Percentiles rank a stretch among this genome's conserved stretches.
phyloP scores from a whole-genome alignment of 805 yeast species.

The Alloascoidea africana region DNA sequence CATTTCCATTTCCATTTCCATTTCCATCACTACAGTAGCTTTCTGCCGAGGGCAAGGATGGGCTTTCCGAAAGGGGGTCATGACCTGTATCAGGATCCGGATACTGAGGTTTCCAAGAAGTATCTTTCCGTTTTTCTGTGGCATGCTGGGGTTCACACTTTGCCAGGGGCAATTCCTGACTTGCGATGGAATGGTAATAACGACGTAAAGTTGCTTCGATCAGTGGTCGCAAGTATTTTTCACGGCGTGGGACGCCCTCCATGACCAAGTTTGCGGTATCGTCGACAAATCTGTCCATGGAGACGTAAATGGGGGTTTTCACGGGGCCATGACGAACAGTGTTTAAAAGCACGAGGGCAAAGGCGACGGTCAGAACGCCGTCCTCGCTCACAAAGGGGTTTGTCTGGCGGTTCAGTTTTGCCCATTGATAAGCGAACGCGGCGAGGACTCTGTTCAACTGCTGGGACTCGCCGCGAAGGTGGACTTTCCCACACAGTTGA shows the following conservation, averaged over 20 bases:
- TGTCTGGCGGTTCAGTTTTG: conserved; percentile 25
- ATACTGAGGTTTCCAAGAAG: too few relatives aligned
- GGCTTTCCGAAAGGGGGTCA: too few relatives aligned
- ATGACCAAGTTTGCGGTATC: conserved; percentile 31
- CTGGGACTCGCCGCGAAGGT: conserved; percentile 71
- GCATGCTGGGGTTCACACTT: too few relatives aligned
- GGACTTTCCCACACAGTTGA: conserved; percentile 45
- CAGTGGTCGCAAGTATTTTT: conserved; percentile 6
- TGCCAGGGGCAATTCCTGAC: conserved; percentile 11
- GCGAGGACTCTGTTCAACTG: conserved; percentile 63
- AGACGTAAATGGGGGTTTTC: conserved; percentile 22
- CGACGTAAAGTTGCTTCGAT: conserved; percentile 2
- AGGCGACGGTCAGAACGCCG: conserved; percentile 57
- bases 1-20: too few relatives aligned
- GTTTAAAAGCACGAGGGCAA: conserved; percentile 56
- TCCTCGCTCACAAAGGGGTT: conserved; percentile 34
- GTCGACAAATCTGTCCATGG: conserved; percentile 27
- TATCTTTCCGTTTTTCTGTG: too few relatives aligned
- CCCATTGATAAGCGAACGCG: conserved; percentile 53
- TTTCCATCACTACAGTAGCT: too few relatives aligned
- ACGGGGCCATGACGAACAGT: conserved; percentile 58
- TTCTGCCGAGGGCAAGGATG: too few relatives aligned
- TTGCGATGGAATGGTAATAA: background rate
- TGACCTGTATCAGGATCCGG: too few relatives aligned
- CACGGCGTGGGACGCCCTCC: conserved; percentile 6